phyloP scores from a whole-genome alignment of 352 stramenopile genomes.

The Blastocystis hominis region DNA sequence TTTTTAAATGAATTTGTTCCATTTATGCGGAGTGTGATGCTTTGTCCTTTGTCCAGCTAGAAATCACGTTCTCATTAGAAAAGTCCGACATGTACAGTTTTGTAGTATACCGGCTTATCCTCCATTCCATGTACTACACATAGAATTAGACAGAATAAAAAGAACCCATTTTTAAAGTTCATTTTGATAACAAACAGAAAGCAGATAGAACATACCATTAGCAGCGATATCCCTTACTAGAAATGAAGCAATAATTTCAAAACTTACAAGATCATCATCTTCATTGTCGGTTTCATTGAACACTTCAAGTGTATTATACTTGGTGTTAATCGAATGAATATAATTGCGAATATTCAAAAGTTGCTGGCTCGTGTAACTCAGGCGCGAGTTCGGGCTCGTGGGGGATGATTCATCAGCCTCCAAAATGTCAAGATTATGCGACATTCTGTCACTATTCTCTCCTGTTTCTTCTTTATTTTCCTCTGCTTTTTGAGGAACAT shows the following conservation, averaged over 20 bases:
- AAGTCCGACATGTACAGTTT: not conserved
- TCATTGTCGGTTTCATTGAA: not conserved
- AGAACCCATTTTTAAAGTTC: not conserved
- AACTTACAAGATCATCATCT: conserved; percentile 12
- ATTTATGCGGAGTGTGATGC: conserved; percentile 22
- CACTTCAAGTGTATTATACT: not conserved
- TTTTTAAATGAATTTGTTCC: conserved; percentile 26
- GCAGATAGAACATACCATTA: not conserved
- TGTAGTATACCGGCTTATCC: not conserved
- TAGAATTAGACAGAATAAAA: not conserved
- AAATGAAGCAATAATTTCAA: not conserved
- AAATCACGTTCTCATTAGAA: not conserved
- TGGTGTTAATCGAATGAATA: not conserved
- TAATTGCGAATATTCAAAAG: not conserved
- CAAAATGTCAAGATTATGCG: not conserved
- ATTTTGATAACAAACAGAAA: not conserved
- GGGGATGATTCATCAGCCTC: not conserved
- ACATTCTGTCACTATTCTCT: not conserved
- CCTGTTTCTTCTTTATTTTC: not conserved
- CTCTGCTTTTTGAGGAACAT: not conserved
- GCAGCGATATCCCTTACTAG: not conserved
- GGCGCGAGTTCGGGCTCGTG: not conserved
- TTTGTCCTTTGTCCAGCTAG: conserved; percentile 34
- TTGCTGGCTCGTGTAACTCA: not conserved
- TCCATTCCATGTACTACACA: not conserved